Conservation (phyloP, 202 grass and related monocot species). For the Panicum virgatum region DNA sequence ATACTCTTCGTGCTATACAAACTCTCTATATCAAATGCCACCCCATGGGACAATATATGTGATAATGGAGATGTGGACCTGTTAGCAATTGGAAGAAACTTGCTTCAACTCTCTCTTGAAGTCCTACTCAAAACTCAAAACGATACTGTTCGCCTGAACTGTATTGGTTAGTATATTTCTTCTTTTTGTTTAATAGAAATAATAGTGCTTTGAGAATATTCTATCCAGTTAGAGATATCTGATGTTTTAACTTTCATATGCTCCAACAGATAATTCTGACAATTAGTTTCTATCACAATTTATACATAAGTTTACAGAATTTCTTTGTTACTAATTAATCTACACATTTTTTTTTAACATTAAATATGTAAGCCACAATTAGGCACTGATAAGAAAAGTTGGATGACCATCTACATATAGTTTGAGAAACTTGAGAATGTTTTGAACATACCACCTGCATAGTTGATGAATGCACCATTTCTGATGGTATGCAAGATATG, state of each 20-base stretch:
- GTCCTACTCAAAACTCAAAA: slow-evolving; percentile 91
- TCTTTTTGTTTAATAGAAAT: slow-evolving; percentile 15
- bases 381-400: background rate
- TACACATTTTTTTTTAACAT: background rate
- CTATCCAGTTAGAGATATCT: background rate
- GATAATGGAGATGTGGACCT: slow-evolving; percentile 47
- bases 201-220: background rate
- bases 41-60: slow-evolving; percentile 67
- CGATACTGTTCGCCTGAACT: slow-evolving; percentile 83
- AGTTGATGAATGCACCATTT: background rate
- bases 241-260: background rate
- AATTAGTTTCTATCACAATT: background rate
- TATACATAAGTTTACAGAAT: slow-evolving; percentile 6
- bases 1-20: slow-evolving; percentile 90
- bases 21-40: slow-evolving; percentile 63
- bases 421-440: slow-evolving; percentile 24
- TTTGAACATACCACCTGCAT: background rate
- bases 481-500: slow-evolving; percentile 3
- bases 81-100: slow-evolving; percentile 41
- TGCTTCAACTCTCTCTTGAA: slow-evolving; percentile 72
- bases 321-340: slow-evolving; percentile 23
- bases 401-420: background rate
- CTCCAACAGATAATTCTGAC: slow-evolving; percentile 9
- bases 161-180: slow-evolving; percentile 69
- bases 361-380: slow-evolving; percentile 22